Percentiles rank a stretch among this genome's conserved stretches.
Evolutionary conservation across 1,139 yeast species (phyloP).

Genomic region (Saccharomyces pastorianus): DNA sequence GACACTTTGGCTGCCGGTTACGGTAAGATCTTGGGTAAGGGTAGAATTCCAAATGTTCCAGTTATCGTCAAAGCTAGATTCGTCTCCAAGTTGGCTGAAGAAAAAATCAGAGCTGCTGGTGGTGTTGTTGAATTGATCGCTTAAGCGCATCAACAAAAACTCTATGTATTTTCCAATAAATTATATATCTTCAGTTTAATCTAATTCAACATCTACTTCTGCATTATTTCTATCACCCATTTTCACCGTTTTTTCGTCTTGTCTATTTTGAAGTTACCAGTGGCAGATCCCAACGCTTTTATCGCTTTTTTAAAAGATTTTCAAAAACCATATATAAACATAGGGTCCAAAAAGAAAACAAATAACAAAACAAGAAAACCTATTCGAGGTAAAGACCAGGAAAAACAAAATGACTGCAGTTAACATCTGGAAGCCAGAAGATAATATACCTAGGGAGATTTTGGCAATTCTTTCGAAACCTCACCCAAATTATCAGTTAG

Average conservation of each 20-base stretch:
- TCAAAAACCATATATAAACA: not conserved
- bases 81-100: slow-evolving; percentile 98
- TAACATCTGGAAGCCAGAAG: slow-evolving; percentile 27
- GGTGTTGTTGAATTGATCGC: slow-evolving; percentile 99
- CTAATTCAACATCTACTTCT: slow-evolving; percentile 3
- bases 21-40: slow-evolving; percentile 99
- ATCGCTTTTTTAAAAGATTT: not conserved
- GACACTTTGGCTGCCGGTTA: slow-evolving; percentile 99
- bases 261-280: not conserved
- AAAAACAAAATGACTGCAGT: not conserved
- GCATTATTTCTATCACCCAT: not conserved
- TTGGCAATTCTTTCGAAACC: slow-evolving; percentile 14
- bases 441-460: slow-evolving; percentile 25
- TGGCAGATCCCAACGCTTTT: not conserved
- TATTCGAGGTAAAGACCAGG: not conserved
- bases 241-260: not conserved
- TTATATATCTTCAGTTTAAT: slow-evolving; percentile 2
- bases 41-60: slow-evolving; percentile 95
- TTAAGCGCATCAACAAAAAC: slow-evolving; percentile 38
- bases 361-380: not conserved
- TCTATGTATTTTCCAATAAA: not conserved
- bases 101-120: slow-evolving; percentile 99
- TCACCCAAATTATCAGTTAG: slow-evolving; percentile 44
- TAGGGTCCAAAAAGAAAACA: slow-evolving; percentile 37
- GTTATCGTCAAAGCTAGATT: slow-evolving; percentile 99